These are phyloP conservation scores for Echeveria elegans DNA, from an alignment of 164 flowering plant species.

Conservation along the genomic window DNA sequence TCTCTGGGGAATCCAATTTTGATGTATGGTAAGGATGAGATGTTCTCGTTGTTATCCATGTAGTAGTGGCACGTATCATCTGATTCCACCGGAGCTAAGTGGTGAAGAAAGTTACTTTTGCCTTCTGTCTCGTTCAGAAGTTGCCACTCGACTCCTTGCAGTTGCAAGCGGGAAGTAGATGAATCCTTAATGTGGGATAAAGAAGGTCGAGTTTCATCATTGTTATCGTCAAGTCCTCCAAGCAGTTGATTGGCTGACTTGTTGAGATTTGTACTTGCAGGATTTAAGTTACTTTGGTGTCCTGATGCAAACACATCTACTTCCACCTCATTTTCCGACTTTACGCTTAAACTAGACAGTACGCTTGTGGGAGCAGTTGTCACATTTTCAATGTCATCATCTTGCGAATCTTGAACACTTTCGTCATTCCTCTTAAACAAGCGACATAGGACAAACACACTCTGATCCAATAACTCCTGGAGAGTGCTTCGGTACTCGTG, in stretches of 20 bases:
- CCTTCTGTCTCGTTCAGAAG: constrained; percentile 28
- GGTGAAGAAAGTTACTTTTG: constrained; percentile 24
- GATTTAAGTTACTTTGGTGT: too few species aligned
- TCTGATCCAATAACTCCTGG: constrained; percentile 56
- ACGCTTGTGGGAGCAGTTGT: constrained; percentile 30
- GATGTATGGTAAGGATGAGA: background rate
- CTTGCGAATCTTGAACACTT: constrained; percentile 26
- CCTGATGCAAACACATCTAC: constrained; percentile 17
- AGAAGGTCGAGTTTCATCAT: constrained; percentile 8
- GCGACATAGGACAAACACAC: constrained; percentile 63
- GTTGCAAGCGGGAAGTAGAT: constrained; percentile 18
- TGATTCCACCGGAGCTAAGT: constrained; percentile 24
- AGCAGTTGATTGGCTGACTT: too few species aligned
- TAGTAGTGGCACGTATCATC: background rate
- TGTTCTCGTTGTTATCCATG: background rate
- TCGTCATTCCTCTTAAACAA: constrained; percentile 55
- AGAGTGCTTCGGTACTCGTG: constrained; percentile 63
- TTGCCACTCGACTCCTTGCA: constrained; percentile 22
- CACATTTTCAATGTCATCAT: constrained; percentile 37
- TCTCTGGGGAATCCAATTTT: background rate
- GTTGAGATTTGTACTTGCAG: too few species aligned
- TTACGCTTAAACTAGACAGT: constrained; percentile 26
- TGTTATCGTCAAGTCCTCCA: background rate
- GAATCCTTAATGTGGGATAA: constrained; percentile 3
- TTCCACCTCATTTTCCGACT: constrained; percentile 22